phyloP scores from a whole-genome alignment of 78 protist genomes.

The Paratrimastix pyriformis region DNA sequence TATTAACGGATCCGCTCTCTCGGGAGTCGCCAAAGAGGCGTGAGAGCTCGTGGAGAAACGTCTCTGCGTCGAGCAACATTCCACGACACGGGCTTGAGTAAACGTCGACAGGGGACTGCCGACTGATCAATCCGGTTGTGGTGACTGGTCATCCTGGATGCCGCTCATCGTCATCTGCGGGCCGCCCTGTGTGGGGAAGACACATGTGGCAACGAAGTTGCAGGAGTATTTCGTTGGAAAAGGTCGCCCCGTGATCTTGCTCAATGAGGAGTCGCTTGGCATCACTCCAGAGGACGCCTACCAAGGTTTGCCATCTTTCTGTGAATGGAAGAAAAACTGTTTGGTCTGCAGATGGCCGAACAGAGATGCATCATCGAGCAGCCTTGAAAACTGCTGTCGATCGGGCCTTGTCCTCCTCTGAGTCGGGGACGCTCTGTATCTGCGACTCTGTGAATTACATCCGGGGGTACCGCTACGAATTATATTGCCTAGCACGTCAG shows the following conservation, averaged over 20 bases:
- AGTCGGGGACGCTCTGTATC: conserved; percentile 1
- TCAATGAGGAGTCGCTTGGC: conserved; percentile 8
- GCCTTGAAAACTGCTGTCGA: conserved; percentile 8
- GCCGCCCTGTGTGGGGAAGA: neutral
- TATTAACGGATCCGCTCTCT: no score
- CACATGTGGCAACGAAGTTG: neutral
- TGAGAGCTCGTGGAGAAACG: no score
- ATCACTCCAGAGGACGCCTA: neutral
- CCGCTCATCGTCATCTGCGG: conserved; percentile 7
- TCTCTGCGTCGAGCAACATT: no score
- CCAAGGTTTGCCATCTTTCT: conserved; percentile 5
- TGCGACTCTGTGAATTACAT: conserved; percentile 15
- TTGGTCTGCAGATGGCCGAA: neutral
- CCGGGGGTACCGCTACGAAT: conserved; percentile 19
- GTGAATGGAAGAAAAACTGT: neutral
- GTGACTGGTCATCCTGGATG: no score
- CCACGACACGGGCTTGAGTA: no score
- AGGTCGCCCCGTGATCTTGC: neutral
- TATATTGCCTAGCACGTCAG: conserved; percentile 16
- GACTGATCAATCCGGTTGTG: no score
- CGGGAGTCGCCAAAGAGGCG: no score
- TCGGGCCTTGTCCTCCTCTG: neutral
- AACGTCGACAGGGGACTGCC: no score
- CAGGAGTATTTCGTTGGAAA: neutral
- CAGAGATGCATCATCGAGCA: neutral